Conservation (phyloP, 306 rosid species). For the Fragaria iinumae region DNA sequence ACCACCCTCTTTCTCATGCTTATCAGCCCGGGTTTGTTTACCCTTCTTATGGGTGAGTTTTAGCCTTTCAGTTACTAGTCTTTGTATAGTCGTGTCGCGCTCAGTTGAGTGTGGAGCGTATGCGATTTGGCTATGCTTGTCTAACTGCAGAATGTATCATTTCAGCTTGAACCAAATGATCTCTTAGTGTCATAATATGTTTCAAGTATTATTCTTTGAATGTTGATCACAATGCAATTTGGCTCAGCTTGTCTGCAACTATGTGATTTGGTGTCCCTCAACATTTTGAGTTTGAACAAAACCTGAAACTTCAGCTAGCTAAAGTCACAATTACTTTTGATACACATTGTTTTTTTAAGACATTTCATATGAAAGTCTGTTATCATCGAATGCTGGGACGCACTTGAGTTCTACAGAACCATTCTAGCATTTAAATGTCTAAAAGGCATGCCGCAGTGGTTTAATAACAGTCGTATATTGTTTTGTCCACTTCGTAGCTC, state of each 20-base stretch:
- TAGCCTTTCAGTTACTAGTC: background rate
- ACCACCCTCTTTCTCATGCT: slow-evolving; percentile 21
- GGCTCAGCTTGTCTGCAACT: background rate
- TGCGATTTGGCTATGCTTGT: background rate
- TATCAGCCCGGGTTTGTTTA: slow-evolving; percentile 25
- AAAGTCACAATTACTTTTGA: background rate
- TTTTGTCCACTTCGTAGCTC: no score
- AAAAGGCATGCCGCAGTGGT: background rate
- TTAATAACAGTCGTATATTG: background rate
- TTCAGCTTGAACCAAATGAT: background rate
- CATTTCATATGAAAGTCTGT: background rate
- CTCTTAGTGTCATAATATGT: background rate
- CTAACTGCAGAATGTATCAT: background rate
- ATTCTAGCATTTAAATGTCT: background rate
- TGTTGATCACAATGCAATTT: background rate
- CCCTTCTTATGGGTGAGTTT: slow-evolving; percentile 29
- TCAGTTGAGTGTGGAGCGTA: slow-evolving; percentile 1
- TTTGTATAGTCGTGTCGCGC: background rate
- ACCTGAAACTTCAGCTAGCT: background rate
- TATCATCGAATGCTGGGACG: background rate
- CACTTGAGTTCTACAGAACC: background rate
- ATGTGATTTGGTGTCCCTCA: background rate
- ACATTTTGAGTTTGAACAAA: background rate
- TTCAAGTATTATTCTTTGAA: background rate
- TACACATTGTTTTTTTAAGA: background rate